Percentiles rank a stretch among this genome's conserved stretches.
Evolutionary conservation across 768 basidiomycete genomes (phyloP).

Genomic region (Pleurotus tuber-regium): DNA sequence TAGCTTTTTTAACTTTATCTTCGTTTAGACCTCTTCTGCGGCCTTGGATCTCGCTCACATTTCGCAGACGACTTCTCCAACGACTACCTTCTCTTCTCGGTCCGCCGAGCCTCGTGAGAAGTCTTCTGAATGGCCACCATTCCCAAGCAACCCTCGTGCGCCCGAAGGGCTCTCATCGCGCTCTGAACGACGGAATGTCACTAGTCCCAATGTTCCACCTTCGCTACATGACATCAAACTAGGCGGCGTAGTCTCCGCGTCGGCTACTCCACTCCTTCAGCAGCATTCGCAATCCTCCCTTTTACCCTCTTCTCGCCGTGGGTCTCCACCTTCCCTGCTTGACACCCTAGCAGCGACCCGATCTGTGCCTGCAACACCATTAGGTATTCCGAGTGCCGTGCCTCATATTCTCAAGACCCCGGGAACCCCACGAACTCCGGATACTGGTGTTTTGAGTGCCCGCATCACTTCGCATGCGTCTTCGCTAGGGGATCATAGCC

Average conservation of each 20-base stretch:
- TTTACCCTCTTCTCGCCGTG: slow-evolving; percentile 61
- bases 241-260: slow-evolving; percentile 49
- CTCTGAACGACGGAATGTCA: slow-evolving; percentile 67
- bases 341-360: slow-evolving; percentile 66
- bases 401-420: slow-evolving; percentile 62
- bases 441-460: slow-evolving; percentile 58
- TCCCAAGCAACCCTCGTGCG: slow-evolving; percentile 58
- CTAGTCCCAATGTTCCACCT: slow-evolving; percentile 69
- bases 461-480: slow-evolving; percentile 52
- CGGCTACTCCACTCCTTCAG: slow-evolving; percentile 61
- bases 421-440: slow-evolving; percentile 64
- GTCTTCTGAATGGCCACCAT: slow-evolving; percentile 94
- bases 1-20: slow-evolving; percentile 9
- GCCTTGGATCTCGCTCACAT: slow-evolving; percentile 91
- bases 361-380: slow-evolving; percentile 82
- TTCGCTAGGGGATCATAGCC: slow-evolving; percentile 44
- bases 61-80: slow-evolving; percentile 70
- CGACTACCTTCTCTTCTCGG: slow-evolving; percentile 54
- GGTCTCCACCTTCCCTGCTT: slow-evolving; percentile 66
- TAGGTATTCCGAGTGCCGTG: slow-evolving; percentile 51
- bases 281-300: slow-evolving; percentile 58
- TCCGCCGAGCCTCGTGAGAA: slow-evolving; percentile 60
- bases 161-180: slow-evolving; percentile 57
- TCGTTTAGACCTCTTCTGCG: slow-evolving; percentile 73
- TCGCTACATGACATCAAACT: slow-evolving; percentile 48